phyloP scores from a whole-genome alignment of 495 filamentous ascomycete genomes.

The Neurospora sp. region DNA sequence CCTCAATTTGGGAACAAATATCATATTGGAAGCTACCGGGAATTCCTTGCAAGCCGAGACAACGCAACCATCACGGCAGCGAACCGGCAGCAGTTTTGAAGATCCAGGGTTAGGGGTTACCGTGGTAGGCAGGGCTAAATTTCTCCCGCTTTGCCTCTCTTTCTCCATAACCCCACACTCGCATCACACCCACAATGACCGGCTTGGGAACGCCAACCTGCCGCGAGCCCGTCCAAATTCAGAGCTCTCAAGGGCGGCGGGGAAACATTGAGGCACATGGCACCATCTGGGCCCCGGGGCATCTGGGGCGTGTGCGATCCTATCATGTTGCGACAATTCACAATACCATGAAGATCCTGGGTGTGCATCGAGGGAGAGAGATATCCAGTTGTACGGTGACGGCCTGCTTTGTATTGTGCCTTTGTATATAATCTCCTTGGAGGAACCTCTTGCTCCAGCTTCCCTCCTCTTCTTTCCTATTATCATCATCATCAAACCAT shows the following conservation, averaged over 20 bases:
- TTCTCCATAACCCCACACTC: conserved; percentile 13
- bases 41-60: not conserved
- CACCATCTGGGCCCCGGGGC: conserved; percentile 7
- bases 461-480: not conserved
- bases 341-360: not conserved
- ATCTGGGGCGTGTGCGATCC: conserved; percentile 3
- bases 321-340: conserved; percentile 16
- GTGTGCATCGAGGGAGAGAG: not conserved
- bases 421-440: not conserved
- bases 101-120: not conserved
- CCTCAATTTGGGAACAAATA: not conserved
- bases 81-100: not conserved
- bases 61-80: not conserved
- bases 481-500: conserved; percentile 1
- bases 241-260: conserved; percentile 11
- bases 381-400: not conserved
- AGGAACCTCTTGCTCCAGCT: not conserved
- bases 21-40: not conserved
- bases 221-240: conserved; percentile 20
- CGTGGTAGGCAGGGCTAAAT: conserved; percentile 21
- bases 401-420: not conserved
- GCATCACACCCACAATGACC: conserved; percentile 14
- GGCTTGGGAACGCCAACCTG: conserved; percentile 19
- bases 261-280: conserved; percentile 16
- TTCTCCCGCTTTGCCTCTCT: conserved; percentile 19